Evolutionary conservation across 306 rosid genomes (phyloP).

Genomic region (Cicer yamashitae): DNA sequence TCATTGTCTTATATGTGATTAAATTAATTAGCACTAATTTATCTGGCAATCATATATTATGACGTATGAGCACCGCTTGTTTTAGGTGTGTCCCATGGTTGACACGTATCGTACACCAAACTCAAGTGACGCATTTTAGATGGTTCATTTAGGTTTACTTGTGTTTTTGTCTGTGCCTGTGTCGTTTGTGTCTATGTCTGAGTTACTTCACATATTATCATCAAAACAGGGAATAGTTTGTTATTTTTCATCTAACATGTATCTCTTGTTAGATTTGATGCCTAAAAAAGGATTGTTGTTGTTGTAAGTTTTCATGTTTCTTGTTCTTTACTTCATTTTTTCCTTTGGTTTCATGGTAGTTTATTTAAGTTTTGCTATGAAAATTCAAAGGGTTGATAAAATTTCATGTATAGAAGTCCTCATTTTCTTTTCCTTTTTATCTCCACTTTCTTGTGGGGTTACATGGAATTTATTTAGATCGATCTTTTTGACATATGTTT

Average conservation of each 20-base stretch:
- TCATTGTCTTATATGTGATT: neutral
- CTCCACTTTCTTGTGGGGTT: neutral
- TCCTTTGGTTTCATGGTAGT: neutral
- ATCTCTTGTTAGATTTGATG: neutral
- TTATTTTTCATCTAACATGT: slow-evolving; percentile 10
- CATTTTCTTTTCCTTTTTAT: neutral
- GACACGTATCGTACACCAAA: neutral
- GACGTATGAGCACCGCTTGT: neutral
- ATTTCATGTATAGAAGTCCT: neutral
- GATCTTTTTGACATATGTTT: neutral
- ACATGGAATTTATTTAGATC: neutral
- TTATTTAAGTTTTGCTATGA: neutral
- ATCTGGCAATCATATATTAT: neutral
- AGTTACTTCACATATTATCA: neutral
- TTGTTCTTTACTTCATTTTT: neutral
- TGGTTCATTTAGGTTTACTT: neutral
- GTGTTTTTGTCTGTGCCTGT: neutral
- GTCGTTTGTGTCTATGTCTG: neutral
- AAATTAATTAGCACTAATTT: neutral
- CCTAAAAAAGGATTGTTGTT: neutral
- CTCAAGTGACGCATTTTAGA: neutral
- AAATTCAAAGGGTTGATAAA: slow-evolving; percentile 35
- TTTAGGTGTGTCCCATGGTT: neutral
- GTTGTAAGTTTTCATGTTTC: neutral
- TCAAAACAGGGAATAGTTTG: neutral